These are phyloP conservation scores for Lasiodiplodia sp. DNA, from an alignment of 2,329 filamentous ascomycete species.

Conservation along the genomic window DNA sequence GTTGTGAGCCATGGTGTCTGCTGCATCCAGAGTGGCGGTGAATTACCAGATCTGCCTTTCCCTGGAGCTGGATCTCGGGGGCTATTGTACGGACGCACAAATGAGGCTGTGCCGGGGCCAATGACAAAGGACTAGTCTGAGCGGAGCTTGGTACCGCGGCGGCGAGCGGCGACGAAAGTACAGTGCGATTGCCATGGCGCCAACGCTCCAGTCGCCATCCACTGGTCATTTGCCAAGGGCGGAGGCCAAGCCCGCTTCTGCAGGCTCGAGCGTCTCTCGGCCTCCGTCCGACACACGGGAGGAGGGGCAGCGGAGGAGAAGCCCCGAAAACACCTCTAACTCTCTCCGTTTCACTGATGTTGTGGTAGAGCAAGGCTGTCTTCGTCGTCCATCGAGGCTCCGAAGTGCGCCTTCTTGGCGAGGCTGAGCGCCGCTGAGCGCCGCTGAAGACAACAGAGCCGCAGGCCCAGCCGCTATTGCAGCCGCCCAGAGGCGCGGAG, in stretches of 20 bases:
- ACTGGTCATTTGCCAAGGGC: constrained; percentile 10
- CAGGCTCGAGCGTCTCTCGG: background rate
- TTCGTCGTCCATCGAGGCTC: background rate
- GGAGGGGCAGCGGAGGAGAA: background rate
- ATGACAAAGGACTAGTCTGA: background rate
- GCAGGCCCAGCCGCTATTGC: constrained; percentile 2
- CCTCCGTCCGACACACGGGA: constrained; percentile 3
- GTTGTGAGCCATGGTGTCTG: background rate
- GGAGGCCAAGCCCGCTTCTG: constrained; percentile 25
- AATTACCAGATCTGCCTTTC: constrained; percentile 8
- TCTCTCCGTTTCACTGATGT: background rate
- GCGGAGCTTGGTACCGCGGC: background rate
- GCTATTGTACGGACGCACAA: background rate
- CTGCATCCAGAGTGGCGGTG: constrained; percentile 3
- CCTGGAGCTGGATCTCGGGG: background rate
- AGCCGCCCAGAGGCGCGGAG: background rate
- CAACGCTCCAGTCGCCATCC: background rate
- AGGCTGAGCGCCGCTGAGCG: background rate
- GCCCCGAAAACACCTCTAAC: background rate
- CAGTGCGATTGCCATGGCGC: constrained; percentile 5
- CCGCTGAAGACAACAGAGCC: background rate
- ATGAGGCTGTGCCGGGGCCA: constrained; percentile 15
- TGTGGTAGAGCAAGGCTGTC: background rate
- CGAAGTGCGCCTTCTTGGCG: constrained; percentile 20
- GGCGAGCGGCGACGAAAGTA: constrained; percentile 1